Percentiles rank a stretch among this genome's conserved stretches.
Evolutionary conservation across 495 filamentous ascomycete genomes (phyloP).

Genomic region (Penicillium canescens): DNA sequence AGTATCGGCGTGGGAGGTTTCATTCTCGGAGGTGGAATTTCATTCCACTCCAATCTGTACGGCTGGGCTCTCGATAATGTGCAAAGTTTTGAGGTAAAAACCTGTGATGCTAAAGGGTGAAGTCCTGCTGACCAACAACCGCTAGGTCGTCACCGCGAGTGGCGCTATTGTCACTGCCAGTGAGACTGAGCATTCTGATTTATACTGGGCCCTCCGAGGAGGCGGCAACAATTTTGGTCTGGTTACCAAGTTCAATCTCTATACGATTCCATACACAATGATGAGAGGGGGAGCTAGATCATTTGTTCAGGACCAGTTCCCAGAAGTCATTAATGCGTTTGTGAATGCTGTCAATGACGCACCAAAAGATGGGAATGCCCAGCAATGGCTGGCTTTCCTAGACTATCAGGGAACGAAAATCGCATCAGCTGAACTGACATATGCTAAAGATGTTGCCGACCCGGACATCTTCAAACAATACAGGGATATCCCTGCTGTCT

Average conservation of each 20-base stretch:
- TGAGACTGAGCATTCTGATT: slow-evolving; percentile 35
- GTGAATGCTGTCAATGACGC: slow-evolving; percentile 35
- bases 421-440: slow-evolving; percentile 37
- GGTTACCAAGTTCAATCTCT: slow-evolving; percentile 46
- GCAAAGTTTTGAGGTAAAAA: slow-evolving; percentile 36
- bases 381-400: slow-evolving; percentile 46
- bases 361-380: slow-evolving; percentile 40
- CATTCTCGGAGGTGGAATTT: slow-evolving; percentile 36
- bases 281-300: slow-evolving; percentile 46
- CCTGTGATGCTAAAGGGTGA: too few relatives aligned
- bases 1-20: slow-evolving; percentile 62
- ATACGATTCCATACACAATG: slow-evolving; percentile 33
- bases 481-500: slow-evolving; percentile 33
- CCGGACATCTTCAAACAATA: slow-evolving; percentile 46
- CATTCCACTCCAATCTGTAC: slow-evolving; percentile 41
- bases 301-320: slow-evolving; percentile 32
- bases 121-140: neutral
- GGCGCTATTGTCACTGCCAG: slow-evolving; percentile 43
- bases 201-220: slow-evolving; percentile 55
- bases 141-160: slow-evolving; percentile 43
- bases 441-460: slow-evolving; percentile 35
- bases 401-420: slow-evolving; percentile 28
- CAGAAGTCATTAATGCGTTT: slow-evolving; percentile 32
- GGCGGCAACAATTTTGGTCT: slow-evolving; percentile 53
- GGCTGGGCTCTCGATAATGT: slow-evolving; percentile 56